Conservation (phyloP, 768 basidiomycete genomes). For the Boletellus emodensis region DNA sequence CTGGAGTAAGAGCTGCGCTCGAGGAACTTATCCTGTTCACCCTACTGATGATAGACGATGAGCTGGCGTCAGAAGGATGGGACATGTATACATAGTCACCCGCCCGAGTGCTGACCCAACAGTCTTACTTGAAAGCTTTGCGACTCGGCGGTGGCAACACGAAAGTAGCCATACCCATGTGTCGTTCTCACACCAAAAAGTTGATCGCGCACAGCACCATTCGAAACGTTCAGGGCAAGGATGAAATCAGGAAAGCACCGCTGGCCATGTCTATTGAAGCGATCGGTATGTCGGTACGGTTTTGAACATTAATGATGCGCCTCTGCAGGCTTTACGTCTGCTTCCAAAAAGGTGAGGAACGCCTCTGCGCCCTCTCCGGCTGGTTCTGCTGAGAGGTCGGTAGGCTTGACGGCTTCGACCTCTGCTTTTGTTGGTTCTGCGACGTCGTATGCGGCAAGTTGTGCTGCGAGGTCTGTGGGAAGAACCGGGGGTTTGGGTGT, state of each 20-base stretch:
- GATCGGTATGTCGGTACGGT: constrained; percentile 6
- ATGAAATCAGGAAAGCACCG: neutral
- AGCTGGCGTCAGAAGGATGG: too few species aligned
- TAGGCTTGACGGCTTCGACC: constrained; percentile 34
- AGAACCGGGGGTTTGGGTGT: constrained; percentile 72
- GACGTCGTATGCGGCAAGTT: constrained; percentile 82
- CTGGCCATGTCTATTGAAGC: constrained; percentile 16
- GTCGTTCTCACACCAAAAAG: too few species aligned
- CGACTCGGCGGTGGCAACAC: neutral
- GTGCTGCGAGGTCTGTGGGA: constrained; percentile 81
- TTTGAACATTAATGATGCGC: constrained; percentile 44
- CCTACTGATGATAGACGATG: too few species aligned
- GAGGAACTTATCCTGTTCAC: too few species aligned
- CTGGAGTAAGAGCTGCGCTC: too few species aligned
- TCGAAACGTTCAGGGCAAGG: neutral
- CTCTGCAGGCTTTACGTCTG: constrained; percentile 67
- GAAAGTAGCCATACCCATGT: neutral
- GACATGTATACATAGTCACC: too few species aligned
- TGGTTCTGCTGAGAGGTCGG: constrained; percentile 18
- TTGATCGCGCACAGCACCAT: neutral
- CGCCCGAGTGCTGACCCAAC: too few species aligned
- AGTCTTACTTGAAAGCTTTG: neutral
- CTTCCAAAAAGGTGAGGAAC: constrained; percentile 78
- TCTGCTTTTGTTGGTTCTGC: constrained; percentile 62
- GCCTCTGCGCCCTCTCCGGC: constrained; percentile 56